Evolutionary conservation across 2,329 filamentous ascomycete genomes (phyloP), one percentile per base, ranked within the genome.

Genomic region (Hymenoscyphus linearis): DNA sequence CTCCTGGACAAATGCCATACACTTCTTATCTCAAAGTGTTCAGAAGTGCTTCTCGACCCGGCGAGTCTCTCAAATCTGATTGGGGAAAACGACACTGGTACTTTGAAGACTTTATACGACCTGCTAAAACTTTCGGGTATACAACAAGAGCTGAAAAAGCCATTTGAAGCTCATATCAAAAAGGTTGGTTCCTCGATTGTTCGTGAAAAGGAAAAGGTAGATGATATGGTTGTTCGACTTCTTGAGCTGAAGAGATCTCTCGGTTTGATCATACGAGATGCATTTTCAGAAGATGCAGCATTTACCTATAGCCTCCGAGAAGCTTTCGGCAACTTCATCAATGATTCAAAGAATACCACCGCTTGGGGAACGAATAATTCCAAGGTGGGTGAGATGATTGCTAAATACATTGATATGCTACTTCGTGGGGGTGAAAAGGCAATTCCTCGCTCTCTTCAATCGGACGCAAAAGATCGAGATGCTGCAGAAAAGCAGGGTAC

Each of bases 351-450:
- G 71, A 89, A 87, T 71, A 86, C 84, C 1, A 82, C 84, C 7
- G 80, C 85, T 4, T 93, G 89, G 84, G 85, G 86, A 57, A 91
- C 90, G 0, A 88, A 92, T 60, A 96, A 93, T 60, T 91, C 92
- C 18, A 98, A 96, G 79, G 91, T 96, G 14, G 95, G 93, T 56
- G 95, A 99, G 78, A 96, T 98, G 93, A 96, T 97, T 68, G 96
- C 95, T 34, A 98, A 97, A 75, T 93, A 98, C 70, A 89, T 99
- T 64, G 95, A 99, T 75, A 82, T 89, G 77, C 80, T 99, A 22
- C 82, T 99, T 35, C 87, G 92, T 60, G 91, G 91, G 56, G 96
- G 95, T 1, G 81, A 93, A 54, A 98, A 96, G 74, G 88, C 89
- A 0, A 83, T 96, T 9, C 91, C 90, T 1, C 82, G 85, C 52